Evolutionary conservation across 306 rosid species (phyloP).

Genomic region (Herpetospermum pedunculosum): DNA sequence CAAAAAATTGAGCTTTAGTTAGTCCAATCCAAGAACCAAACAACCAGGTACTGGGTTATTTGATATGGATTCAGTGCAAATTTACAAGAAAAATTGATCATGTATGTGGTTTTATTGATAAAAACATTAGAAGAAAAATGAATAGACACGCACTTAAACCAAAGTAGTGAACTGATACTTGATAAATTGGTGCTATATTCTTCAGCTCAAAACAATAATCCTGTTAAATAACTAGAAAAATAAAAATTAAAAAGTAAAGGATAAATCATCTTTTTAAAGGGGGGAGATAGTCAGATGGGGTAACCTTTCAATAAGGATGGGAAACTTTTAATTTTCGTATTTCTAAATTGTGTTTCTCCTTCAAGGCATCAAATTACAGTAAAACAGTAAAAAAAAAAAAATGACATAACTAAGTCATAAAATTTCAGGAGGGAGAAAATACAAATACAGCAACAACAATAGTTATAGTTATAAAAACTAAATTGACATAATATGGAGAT

Average conservation of each 20-base stretch:
- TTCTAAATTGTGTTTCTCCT: not conserved
- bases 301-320: not conserved
- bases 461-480: not conserved
- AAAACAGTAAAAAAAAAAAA: too few species aligned
- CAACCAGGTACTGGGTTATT: not conserved
- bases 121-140: not conserved
- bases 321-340: not conserved
- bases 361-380: not conserved
- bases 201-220: not conserved
- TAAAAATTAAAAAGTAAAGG: not conserved
- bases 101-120: not conserved
- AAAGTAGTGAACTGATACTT: not conserved
- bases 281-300: not conserved
- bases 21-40: not conserved
- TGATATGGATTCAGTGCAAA: not conserved
- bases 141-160: not conserved
- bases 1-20: conserved; percentile 18
- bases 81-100: not conserved
- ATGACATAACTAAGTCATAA: not conserved
- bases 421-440: not conserved
- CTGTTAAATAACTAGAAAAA: not conserved
- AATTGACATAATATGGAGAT: not conserved
- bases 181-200: not conserved
- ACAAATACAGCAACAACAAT: not conserved
- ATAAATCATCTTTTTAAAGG: not conserved